Evolutionary conservation across 176 grass and related monocot genomes (phyloP).

Genomic region (Ensete ventricosum): DNA sequence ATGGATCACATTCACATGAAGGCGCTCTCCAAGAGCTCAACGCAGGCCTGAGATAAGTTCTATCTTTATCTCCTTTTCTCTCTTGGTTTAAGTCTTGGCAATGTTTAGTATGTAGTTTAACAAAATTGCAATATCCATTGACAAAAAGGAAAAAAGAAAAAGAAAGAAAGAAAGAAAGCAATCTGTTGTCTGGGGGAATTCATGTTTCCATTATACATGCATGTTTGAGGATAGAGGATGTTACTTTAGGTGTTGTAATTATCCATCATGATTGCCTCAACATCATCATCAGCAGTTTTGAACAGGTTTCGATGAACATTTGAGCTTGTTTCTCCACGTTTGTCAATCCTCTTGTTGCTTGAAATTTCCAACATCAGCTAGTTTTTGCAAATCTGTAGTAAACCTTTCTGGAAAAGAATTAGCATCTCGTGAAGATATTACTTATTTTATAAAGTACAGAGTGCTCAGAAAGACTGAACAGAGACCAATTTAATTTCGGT

Average conservation of each 20-base stretch:
- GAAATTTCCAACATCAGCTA: not conserved
- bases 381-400: not conserved
- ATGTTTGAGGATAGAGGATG: not conserved
- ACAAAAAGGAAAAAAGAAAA: not conserved
- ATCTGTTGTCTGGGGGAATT: not conserved
- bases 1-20: conserved; percentile 29
- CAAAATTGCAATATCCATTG: not conserved
- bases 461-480: too few species aligned
- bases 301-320: not conserved
- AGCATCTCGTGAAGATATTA: too few species aligned
- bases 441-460: too few species aligned
- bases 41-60: conserved; percentile 18
- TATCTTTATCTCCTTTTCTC: not conserved
- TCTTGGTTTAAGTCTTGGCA: not conserved
- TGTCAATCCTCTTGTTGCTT: not conserved
- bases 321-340: not conserved
- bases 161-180: not conserved
- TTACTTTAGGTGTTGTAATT: not conserved
- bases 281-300: not conserved
- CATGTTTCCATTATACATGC: not conserved
- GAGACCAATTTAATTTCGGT: too few species aligned
- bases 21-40: conserved; percentile 13
- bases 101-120: not conserved
- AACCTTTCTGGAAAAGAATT: not conserved
- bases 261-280: not conserved